Evolutionary conservation across 2,329 filamentous ascomycete genomes (phyloP), one percentile per base, ranked within the genome.

Genomic region (Botrytis cinerea): DNA sequence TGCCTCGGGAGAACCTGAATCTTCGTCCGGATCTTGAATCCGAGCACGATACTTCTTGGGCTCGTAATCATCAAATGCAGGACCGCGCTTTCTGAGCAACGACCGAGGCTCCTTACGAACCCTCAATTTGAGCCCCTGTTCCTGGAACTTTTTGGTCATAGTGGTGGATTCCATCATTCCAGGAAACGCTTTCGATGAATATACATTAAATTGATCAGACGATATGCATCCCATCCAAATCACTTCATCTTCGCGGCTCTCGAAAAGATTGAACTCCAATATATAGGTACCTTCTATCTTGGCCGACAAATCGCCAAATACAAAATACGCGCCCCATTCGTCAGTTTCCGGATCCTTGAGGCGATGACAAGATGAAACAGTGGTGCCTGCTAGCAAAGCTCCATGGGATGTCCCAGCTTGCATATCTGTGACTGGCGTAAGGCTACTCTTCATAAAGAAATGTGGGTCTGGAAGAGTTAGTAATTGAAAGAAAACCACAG

Each of bases 231-330:
- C 76, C 64, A 81, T 75, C 63, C 78, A 76, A 63, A 70, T 54
- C 62, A 74, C 76, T 20, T 76, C 73, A 12, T 74, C 68, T 59
- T 83, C 80, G 75, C 82, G 85, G 83, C 93, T 89, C 81, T 95
- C 92, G 81, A 92, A 95, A 22, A 97, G 86, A 67, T 89, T 91
- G 80, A 97, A 97, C 72, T 90, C 88, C 57, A 97, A 86, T 51
- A 91, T 87, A 80, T 90, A 95, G 32, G 85, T 86, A 45, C 94
- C 94, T 78, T 92, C 89, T 38, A 90, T 85, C 80, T 92, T 92
- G 74, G 95, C 90, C 0, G 93, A 96, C 35, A 97, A 85, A 81
- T 97, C 94, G 8, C 92, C 92, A 82, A 97, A 97, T n/a, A 97
- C 91, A 79, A 97, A 97, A 83, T 94, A 97, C 0, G 91, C 93